phyloP scores from a whole-genome alignment of 2,329 filamentous ascomycete species.

The Calonectria pauciramosa region DNA sequence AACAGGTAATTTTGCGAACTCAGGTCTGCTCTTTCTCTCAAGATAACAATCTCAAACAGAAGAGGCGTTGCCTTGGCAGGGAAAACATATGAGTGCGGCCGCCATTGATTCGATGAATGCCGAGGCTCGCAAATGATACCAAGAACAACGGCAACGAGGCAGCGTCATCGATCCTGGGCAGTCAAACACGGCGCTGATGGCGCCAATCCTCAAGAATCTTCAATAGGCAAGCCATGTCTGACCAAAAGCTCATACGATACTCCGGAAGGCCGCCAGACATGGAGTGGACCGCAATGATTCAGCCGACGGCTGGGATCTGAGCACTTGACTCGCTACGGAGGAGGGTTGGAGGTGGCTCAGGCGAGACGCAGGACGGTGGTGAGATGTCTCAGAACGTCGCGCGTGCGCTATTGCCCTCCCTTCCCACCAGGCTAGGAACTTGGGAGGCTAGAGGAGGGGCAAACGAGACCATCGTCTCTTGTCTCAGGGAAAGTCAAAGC shows the following conservation, averaged over 20 bases:
- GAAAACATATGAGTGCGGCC: neutral
- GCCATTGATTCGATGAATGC: neutral
- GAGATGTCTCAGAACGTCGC: slow-evolving; percentile 39
- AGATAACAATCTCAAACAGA: neutral
- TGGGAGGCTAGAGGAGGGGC: slow-evolving; percentile 17
- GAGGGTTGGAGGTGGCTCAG: slow-evolving; percentile 8
- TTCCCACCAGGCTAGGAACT: slow-evolving; percentile 4
- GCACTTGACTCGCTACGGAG: neutral
- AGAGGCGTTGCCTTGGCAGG: neutral
- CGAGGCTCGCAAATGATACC: neutral
- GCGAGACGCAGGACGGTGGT: slow-evolving; percentile 34
- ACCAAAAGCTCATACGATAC: slow-evolving; percentile 8
- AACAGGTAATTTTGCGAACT: neutral
- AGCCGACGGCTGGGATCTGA: slow-evolving; percentile 8
- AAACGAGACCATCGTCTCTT: slow-evolving; percentile 2
- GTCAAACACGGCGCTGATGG: neutral
- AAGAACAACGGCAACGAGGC: neutral
- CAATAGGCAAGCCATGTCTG: slow-evolving; percentile 1
- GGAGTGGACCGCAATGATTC: neutral
- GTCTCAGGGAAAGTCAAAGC: slow-evolving; percentile 22
- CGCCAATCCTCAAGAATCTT: neutral
- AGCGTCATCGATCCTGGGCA: neutral
- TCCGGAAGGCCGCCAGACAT: slow-evolving; percentile 22
- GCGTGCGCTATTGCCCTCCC: slow-evolving; percentile 21
- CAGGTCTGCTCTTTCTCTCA: neutral